A percentile compares a stretch with the other conserved stretches of the same genome.
Conservation (phyloP, 2,329 filamentous ascomycete genomes). For the Calonectria montana region DNA sequence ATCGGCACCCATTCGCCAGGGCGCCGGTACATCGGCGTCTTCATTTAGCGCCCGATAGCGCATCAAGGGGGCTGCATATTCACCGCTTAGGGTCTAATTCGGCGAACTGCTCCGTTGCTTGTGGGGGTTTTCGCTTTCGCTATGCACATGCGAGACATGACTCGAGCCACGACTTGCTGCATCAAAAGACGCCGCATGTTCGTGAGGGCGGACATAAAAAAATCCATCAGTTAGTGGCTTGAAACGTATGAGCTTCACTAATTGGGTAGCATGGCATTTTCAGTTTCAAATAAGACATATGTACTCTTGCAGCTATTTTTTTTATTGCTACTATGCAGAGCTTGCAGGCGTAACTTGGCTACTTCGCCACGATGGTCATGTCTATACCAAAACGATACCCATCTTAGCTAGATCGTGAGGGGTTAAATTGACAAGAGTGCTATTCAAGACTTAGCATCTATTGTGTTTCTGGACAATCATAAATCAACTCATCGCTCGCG, state of each 20-base stretch:
- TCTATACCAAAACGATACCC: too few species aligned
- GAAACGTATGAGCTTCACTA: not conserved
- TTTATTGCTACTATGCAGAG: too few species aligned
- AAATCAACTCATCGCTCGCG: not conserved
- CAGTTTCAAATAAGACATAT: too few species aligned
- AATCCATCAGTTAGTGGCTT: not conserved
- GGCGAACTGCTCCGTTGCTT: not conserved
- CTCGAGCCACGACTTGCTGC: not conserved
- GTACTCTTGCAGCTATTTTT: too few species aligned
- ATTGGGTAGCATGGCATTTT: not conserved
- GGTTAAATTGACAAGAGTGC: too few species aligned
- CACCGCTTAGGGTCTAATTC: not conserved
- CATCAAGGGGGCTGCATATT: not conserved
- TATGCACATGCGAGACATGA: not conserved
- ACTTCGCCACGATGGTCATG: too few species aligned
- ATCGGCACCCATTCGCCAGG: not conserved
- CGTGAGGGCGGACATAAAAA: not conserved
- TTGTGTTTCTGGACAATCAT: too few species aligned
- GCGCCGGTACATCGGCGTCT: not conserved
- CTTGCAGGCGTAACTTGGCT: not conserved
- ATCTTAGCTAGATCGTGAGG: too few species aligned
- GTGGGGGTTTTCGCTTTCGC: not conserved
- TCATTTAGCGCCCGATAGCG: not conserved
- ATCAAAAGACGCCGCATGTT: not conserved
- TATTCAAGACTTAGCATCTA: too few species aligned